Conservation (phyloP, 176 grass and related monocot genomes). For the Cenchrus purpureus region DNA sequence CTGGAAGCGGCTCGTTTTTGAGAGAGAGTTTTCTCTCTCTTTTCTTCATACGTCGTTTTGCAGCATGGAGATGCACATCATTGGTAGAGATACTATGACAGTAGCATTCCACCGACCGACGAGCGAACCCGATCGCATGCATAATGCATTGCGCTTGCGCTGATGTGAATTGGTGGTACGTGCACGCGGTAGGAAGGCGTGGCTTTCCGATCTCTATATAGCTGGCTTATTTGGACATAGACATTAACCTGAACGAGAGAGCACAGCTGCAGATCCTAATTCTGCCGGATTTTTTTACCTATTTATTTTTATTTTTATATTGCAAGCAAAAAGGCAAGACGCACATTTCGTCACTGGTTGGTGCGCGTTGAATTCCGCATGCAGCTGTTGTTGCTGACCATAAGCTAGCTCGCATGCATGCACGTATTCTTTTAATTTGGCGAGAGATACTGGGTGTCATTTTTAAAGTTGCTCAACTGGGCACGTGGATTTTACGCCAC, state of each 20-base stretch:
- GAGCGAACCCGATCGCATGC: background rate
- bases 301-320: no score
- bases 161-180: background rate
- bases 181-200: conserved; percentile 1
- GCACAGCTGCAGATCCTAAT: background rate
- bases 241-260: background rate
- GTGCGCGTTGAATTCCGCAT: conserved; percentile 32
- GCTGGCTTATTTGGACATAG: background rate
- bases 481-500: background rate
- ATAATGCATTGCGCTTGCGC: background rate
- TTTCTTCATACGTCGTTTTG: no score
- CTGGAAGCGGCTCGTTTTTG: no score
- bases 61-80: no score
- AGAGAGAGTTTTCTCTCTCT: no score
- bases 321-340: no score
- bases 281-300: background rate
- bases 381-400: background rate
- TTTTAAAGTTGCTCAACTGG: background rate
- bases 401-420: background rate
- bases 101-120: background rate
- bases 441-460: background rate
- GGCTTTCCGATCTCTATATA: background rate
- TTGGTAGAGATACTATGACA: no score
- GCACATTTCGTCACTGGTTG: conserved; percentile 3
- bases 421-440: background rate